These are phyloP conservation scores for Adansonia madagascariensis DNA, from an alignment of 441 rosid species.

Conservation along the genomic window DNA sequence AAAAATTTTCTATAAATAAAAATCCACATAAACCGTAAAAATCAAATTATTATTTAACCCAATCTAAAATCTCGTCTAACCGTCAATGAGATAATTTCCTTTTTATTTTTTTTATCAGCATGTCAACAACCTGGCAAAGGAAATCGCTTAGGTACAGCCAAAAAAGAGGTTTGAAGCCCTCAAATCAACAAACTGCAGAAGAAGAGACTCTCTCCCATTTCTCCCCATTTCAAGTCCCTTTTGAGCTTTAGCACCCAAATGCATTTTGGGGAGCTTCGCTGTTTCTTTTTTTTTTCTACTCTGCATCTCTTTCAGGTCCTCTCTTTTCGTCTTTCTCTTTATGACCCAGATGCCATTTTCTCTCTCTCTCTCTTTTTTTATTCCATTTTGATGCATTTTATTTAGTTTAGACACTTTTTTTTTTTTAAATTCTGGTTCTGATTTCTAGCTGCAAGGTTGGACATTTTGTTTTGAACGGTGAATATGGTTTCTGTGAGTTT, in stretches of 20 bases:
- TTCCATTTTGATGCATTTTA: slow-evolving; percentile 2
- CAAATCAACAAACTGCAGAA: slow-evolving; percentile 15
- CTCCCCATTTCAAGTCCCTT: neutral
- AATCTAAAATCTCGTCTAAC: neutral
- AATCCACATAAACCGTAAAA: too few species aligned
- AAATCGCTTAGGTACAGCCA: slow-evolving; percentile 11
- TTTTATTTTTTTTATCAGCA: neutral
- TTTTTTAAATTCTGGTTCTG: neutral
- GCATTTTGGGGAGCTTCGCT: slow-evolving; percentile 11
- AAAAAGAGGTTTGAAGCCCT: slow-evolving; percentile 23
- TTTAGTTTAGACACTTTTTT: neutral
- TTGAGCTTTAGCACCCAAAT: slow-evolving; percentile 14
- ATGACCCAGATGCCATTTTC: neutral
- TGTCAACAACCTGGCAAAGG: neutral
- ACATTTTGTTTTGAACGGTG: neutral
- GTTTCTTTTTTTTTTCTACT: slow-evolving; percentile 12
- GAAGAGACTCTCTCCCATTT: neutral
- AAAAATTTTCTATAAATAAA: too few species aligned
- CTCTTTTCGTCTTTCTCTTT: neutral
- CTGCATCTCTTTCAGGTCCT: slow-evolving; percentile 28
- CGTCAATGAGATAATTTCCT: neutral
- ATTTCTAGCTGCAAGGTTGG: neutral
- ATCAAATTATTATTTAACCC: too few species aligned
- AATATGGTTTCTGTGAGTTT: slow-evolving; percentile 7
- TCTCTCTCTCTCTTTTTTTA: neutral